These are phyloP conservation scores for Coemansia sp. DNA, from an alignment of 192 early-diverging fungal species.

Conservation along the genomic window DNA sequence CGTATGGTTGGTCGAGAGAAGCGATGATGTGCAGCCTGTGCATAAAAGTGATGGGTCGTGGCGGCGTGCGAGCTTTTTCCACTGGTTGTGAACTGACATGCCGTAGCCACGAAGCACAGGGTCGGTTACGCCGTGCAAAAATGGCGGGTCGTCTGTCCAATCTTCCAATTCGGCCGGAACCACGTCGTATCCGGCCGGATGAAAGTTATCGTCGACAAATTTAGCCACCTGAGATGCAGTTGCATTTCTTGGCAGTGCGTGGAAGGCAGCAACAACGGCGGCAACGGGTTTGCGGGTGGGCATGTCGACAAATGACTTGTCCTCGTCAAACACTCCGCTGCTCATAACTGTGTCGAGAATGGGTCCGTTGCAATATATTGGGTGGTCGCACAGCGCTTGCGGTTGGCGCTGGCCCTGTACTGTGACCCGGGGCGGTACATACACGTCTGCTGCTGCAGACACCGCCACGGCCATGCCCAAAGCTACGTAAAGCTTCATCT, in stretches of 20 bases:
- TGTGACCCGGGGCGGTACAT: constrained; percentile 16
- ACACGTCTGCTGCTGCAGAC: constrained; percentile 4
- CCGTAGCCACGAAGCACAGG: constrained; percentile 57
- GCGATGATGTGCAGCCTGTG: constrained; percentile 58
- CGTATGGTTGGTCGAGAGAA: constrained; percentile 54
- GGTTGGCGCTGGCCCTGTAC: constrained; percentile 11
- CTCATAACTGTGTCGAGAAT: constrained; percentile 60
- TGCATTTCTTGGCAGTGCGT: constrained; percentile 37
- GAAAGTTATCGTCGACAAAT: constrained; percentile 67
- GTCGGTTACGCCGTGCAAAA: constrained; percentile 57
- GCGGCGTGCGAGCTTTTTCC: constrained; percentile 60
- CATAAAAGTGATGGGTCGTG: constrained; percentile 55
- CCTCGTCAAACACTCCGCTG: constrained; percentile 59
- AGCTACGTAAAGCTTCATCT: constrained; percentile 7
- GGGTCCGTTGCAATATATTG: constrained; percentile 67
- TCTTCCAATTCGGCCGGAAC: constrained; percentile 50
- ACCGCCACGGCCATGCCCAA: constrained; percentile 1
- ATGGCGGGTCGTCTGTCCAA: constrained; percentile 54
- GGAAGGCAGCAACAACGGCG: constrained; percentile 56
- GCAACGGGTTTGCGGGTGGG: constrained; percentile 62
- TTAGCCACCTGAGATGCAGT: constrained; percentile 31
- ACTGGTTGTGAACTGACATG: constrained; percentile 59
- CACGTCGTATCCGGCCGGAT: constrained; percentile 57
- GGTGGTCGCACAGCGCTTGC: constrained; percentile 56
- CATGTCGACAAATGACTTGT: constrained; percentile 75